Base-by-base conservation (phyloP, 495 filamentous ascomycete genomes). In the Oidiodendron maius region DNA sequence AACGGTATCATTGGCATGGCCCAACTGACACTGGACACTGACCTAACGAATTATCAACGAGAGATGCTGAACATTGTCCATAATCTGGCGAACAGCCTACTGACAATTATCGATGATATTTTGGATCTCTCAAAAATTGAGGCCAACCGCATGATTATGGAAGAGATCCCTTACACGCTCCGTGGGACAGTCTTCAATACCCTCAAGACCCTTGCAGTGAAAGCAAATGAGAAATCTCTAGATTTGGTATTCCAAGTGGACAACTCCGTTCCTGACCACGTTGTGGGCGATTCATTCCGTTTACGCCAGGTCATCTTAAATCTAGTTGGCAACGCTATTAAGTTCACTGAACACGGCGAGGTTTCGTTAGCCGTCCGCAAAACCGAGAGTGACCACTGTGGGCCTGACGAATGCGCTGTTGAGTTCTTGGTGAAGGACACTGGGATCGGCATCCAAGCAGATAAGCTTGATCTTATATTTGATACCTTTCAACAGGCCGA, bases 31-130 rank as follows among this genome's bases (percentile, higher is more conserved):
- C 71, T 99, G 42, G 93, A 99, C 59, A 96, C 91, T 20, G 91
- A 96, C 59, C 71, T 99, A 32, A 95, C 90, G 32, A 84, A 86
- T 47, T 93, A 96, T 55, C 95, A 96, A 49, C 83, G 93, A 49
- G 93, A 99, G 67, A 97, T 97, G 93, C 67, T 99, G 66, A 97
- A 95, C 57, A 96, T 96, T 58, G 93, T 99, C 52, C 93, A 97
- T 65, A 94, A 95, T 56, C 76, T 99, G 40, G 93, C 91, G 39
- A 96, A 96, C 68, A 96, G 94, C 71, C 69, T 99, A 53, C 67
- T 99, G 61, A 99, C 94, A 18, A 97, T 99, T 57, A 97, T 99
- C 62, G 93, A 99, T 63, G 93, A 99, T 65, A 97, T 99, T 58
- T 76, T 99, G 52, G 93, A 99, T 78, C 87, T 99, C 52, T 95